Conservation (phyloP, 2,329 filamentous ascomycete genomes). For the Penicillium sp. region DNA sequence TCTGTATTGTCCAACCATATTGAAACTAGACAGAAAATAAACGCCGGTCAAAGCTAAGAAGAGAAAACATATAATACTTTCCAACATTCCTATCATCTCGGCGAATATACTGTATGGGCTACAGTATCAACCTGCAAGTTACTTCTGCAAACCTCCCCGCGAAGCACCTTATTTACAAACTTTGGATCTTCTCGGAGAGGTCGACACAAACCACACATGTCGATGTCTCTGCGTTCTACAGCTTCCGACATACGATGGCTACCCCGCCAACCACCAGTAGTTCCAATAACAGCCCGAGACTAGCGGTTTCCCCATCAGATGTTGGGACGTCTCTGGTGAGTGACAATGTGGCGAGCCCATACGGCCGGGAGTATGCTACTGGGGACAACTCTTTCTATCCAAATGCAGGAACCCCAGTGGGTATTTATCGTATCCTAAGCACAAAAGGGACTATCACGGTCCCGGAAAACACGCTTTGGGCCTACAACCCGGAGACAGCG, state of each 20-base stretch:
- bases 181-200: conserved; percentile 8
- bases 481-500: too few species aligned
- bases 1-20: too few species aligned
- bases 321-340: too few species aligned
- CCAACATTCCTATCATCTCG: not conserved
- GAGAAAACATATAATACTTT: not conserved
- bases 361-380: too few species aligned
- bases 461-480: too few species aligned
- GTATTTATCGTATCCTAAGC: too few species aligned
- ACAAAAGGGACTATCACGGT: too few species aligned
- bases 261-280: conserved; percentile 20
- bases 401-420: too few species aligned
- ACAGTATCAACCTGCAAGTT: not conserved
- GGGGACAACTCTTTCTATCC: too few species aligned
- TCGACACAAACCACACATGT: conserved; percentile 18
- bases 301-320: not conserved
- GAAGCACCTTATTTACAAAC: not conserved
- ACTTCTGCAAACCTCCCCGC: not conserved
- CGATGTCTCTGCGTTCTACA: conserved; percentile 15
- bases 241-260: conserved; percentile 17
- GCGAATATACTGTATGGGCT: not conserved
- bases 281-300: conserved; percentile 20
- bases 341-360: too few species aligned
- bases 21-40: too few species aligned
- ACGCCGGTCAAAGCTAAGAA: not conserved